Base-by-base conservation (phyloP, 176 grass and related monocot genomes). In the Panicum miliaceum region DNA sequence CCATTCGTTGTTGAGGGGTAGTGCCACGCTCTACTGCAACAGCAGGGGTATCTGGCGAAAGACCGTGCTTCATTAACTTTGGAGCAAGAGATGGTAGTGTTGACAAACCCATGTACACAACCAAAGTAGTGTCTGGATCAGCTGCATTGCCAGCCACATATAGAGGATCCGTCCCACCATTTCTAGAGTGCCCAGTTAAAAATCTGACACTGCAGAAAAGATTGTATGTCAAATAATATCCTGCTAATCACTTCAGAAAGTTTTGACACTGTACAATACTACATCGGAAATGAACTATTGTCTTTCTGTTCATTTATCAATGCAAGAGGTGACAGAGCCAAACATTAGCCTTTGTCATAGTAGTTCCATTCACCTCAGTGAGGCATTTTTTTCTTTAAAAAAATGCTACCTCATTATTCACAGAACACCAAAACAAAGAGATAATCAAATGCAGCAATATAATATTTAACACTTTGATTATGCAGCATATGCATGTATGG, bases 71-170 rank as follows among this genome's bases (percentile, higher is more conserved):
- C 62, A 94, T 94, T 53, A 99, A 84, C 85, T 99, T 99, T 23
- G 83, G 85, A 77, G 89, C 80, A 42, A 99, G 93, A 75, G 91
- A 77, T 50, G 91, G 73, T 26, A 98, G 78, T 61, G 95, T 98
- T 57, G 92, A 93, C 63, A 98, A 89, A 74, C 95, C 95, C 95
- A 98, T 98, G 73, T 98, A 98, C 41, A 98, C 90, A 77, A 98
- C 93, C 23, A 99, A 90, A 66, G 96, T 99, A 60, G 96, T 93
- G 82, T 96, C 91, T 15, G 89, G 89, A 76, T 99, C 96, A 53
- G 89, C 91, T 25, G 91, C 96, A 92, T 91, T 96, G 48, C 91
- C 92, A 58, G 90, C 92, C 41, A 98, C 92, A 91, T 81, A 84
- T 63, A 99, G 80, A 82, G 96, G 93, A 78, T 99, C 93, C 22